Base-by-base conservation (phyloP, 495 filamentous ascomycete species). In the Penicillium macrosclerotiorum region DNA sequence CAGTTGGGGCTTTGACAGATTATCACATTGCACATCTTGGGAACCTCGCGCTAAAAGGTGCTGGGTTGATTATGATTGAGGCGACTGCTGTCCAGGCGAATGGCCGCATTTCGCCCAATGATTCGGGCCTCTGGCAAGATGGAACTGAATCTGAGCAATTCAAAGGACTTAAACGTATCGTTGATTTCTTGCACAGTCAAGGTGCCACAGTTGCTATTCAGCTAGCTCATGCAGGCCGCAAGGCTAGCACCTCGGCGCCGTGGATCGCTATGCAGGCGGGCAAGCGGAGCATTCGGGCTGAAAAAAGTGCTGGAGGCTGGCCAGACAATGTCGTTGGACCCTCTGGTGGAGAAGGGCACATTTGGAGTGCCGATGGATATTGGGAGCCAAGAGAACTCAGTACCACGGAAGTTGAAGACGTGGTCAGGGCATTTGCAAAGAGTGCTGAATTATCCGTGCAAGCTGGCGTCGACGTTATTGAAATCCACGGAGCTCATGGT, bases 261-360 rank as follows among this genome's bases (percentile, higher is more conserved):
- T 73, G 78, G 38, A 83, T 86, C 63, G 73, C 86, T 8, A 80
- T 63, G 3, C 84, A 88, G 54, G 82, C 82, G n/a, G 83, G 83
- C 5, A 69, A 82, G 19, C 86, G 86, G 63, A 54, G 41, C 8
- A 60, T 47, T 0, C 62, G 72, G 9, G 63, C 74, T 1, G 55
- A 54, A 6, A 60, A 71, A 39, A 62, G 74, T 3, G 73, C 73
- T 16, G 76, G 76, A 16, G 79, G 79, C 1, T 90, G 86, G 86
- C 76, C 75, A 0, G 76, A 83, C 31, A 70, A 85, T 37, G 74
- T 86, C 8, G 56, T 71, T 14, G 81, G 51, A 0, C 76, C 83
- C 0, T 49, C 42, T n/a, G 67, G n/a, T n/a, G n/a, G n/a, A n/a
- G n/a, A n/a, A n/a, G n/a, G n/a, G n/a, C n/a, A n/a, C n/a, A n/a